A percentile compares a stretch with the other conserved stretches of the same genome.
Evolutionary conservation across 768 basidiomycete species (phyloP).

Genomic region (Mycena belliarum): DNA sequence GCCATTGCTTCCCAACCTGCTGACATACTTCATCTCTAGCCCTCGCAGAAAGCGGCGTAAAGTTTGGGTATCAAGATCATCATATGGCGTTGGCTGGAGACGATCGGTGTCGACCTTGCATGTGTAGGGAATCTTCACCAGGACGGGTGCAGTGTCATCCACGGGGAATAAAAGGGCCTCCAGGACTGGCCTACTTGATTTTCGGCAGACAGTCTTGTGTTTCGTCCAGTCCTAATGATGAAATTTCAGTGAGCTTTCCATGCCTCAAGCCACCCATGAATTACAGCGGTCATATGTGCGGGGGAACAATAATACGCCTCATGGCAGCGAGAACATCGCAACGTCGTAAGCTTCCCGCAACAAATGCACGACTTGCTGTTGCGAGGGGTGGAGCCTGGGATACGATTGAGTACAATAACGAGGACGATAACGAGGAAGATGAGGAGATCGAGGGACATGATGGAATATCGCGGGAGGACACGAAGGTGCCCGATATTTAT

Average conservation of each 20-base stretch:
- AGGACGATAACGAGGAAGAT: slow-evolving; percentile 11
- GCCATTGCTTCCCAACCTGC: neutral
- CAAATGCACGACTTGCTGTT: slow-evolving; percentile 1
- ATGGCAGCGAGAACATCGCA: slow-evolving; percentile 19
- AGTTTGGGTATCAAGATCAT: neutral
- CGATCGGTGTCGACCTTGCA: slow-evolving; percentile 3
- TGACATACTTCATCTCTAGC: slow-evolving; percentile 12
- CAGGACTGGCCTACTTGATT: neutral
- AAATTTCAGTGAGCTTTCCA: neutral
- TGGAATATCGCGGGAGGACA: neutral
- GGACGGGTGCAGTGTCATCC: neutral
- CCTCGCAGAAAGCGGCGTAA: neutral
- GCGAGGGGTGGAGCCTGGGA: neutral
- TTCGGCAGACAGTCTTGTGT: slow-evolving; percentile 7
- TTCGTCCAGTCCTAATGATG: slow-evolving; percentile 7
- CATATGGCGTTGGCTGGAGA: slow-evolving; percentile 1
- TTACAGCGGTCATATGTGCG: slow-evolving; percentile 11
- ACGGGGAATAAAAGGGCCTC: slow-evolving; percentile 14
- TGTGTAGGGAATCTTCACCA: slow-evolving; percentile 9
- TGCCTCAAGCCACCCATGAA: neutral
- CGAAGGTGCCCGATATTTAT: neutral
- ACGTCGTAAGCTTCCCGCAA: slow-evolving; percentile 9
- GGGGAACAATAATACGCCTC: slow-evolving; percentile 17
- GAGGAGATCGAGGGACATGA: slow-evolving; percentile 15
- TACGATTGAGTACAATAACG: neutral